Conservation (phyloP, 2,329 filamentous ascomycete species). For the Ophiocordyceps robertsii region DNA sequence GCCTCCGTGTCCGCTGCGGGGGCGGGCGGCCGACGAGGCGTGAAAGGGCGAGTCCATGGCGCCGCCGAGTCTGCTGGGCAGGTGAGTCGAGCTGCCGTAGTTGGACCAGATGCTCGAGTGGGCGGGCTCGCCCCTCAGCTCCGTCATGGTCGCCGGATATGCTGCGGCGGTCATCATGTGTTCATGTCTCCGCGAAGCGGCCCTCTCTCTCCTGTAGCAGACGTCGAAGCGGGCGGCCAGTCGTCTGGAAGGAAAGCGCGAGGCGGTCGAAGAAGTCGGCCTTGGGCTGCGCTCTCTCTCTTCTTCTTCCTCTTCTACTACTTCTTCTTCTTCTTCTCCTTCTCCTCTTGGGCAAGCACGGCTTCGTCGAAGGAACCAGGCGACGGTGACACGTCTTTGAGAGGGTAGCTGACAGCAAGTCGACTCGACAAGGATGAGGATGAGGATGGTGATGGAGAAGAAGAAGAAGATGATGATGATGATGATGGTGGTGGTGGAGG, state of each 20-base stretch:
- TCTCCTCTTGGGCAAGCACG: too few species aligned
- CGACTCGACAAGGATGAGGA: not conserved
- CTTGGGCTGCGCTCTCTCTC: too few species aligned
- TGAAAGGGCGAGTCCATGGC: constrained; percentile 35
- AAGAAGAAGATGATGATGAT: not conserved
- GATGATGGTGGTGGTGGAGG: not conserved
- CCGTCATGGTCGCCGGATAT: constrained; percentile 49
- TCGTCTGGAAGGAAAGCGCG: too few species aligned
- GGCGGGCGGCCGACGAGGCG: constrained; percentile 31
- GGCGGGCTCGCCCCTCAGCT: constrained; percentile 45
- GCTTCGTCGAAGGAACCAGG: too few species aligned
- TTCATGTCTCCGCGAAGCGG: constrained; percentile 22
- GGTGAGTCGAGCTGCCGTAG: constrained; percentile 41
- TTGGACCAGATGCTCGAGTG: constrained; percentile 45
- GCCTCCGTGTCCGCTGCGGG: constrained; percentile 30
- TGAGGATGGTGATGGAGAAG: not conserved
- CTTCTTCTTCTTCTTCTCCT: too few species aligned
- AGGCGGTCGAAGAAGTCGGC: too few species aligned
- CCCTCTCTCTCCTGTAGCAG: not conserved
- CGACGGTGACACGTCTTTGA: too few species aligned
- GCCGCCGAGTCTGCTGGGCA: constrained; percentile 36
- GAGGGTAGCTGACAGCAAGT: not conserved
- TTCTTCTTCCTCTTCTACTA: too few species aligned
- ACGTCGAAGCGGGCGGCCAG: too few species aligned
- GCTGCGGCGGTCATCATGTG: constrained; percentile 49